These are phyloP conservation scores for Pistacia integerrima DNA, from an alignment of 345 rosid genomes.

Conservation along the genomic window DNA sequence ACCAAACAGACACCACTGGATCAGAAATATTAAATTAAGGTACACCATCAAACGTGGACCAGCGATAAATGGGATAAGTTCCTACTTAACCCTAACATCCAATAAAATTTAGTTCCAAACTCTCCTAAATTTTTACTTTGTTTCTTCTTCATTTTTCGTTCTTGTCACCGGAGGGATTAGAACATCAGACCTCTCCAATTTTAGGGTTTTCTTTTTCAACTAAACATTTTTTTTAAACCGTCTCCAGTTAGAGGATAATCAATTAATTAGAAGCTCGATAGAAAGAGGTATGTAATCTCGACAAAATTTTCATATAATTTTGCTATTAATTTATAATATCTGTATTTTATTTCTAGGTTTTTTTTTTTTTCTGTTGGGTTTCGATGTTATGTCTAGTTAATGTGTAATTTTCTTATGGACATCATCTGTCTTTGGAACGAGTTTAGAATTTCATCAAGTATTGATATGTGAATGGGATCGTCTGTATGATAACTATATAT, in stretches of 20 bases:
- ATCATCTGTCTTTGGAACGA: background rate
- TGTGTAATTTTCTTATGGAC: background rate
- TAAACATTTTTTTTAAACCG: background rate
- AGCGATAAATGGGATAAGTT: constrained; percentile 16
- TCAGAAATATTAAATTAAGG: background rate
- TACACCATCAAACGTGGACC: background rate
- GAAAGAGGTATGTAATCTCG: constrained; percentile 4
- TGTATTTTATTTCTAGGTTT: background rate
- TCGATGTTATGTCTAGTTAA: too few species aligned
- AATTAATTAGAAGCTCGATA: background rate
- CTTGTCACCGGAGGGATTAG: constrained; percentile 5
- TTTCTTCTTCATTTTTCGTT: background rate
- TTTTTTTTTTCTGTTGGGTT: background rate
- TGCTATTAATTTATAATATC: background rate
- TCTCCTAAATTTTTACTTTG: background rate
- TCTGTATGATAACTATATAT: background rate
- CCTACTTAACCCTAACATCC: constrained; percentile 24
- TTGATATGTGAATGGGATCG: background rate
- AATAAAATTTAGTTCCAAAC: background rate
- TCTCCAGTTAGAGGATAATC: background rate
- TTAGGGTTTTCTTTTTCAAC: background rate
- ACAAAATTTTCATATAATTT: background rate
- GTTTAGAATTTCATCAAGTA: background rate
- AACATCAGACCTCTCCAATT: background rate
- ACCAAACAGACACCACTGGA: background rate